These are phyloP conservation scores for Starmerella roubikii DNA, from an alignment of 805 yeast species.

Conservation along the genomic window DNA sequence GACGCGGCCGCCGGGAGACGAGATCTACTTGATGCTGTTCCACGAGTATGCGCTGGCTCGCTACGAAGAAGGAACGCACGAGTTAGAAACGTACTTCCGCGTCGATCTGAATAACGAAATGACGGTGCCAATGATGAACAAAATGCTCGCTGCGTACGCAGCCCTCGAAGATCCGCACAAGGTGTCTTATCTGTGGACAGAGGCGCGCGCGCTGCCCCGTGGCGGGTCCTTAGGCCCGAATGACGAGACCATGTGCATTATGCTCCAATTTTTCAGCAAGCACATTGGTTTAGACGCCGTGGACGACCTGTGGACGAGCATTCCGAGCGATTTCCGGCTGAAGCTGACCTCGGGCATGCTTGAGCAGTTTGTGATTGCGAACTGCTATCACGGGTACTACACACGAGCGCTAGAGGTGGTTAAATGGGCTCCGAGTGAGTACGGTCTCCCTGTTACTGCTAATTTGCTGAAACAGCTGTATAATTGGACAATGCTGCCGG, in stretches of 20 bases:
- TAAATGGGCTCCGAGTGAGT: slow-evolving; percentile 30
- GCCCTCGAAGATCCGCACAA: slow-evolving; percentile 41
- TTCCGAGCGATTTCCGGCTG: slow-evolving; percentile 38
- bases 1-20: slow-evolving; percentile 37
- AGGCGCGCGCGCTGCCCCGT: slow-evolving; percentile 41
- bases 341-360: slow-evolving; percentile 40
- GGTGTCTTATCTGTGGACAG: slow-evolving; percentile 46
- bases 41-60: slow-evolving; percentile 43
- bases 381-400: slow-evolving; percentile 50
- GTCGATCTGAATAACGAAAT: slow-evolving; percentile 46
- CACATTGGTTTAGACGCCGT: slow-evolving; percentile 40
- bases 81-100: slow-evolving; percentile 48
- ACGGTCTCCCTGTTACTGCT: slow-evolving; percentile 19
- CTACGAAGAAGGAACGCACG: slow-evolving; percentile 53
- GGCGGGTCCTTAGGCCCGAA: slow-evolving; percentile 35
- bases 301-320: slow-evolving; percentile 45
- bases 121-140: slow-evolving; percentile 45
- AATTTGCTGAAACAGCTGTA: slow-evolving; percentile 26
- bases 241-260: slow-evolving; percentile 49
- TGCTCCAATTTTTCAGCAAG: slow-evolving; percentile 50
- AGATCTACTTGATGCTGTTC: slow-evolving; percentile 48
- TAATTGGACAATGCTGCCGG: slow-evolving; percentile 32
- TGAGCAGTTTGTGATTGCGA: slow-evolving; percentile 52
- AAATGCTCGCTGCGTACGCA: slow-evolving; percentile 51
- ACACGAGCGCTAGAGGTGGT: slow-evolving; percentile 43